These are phyloP conservation scores for Dioscorea zingiberensis DNA, from an alignment of 106 monocot species.

Conservation along the genomic window DNA sequence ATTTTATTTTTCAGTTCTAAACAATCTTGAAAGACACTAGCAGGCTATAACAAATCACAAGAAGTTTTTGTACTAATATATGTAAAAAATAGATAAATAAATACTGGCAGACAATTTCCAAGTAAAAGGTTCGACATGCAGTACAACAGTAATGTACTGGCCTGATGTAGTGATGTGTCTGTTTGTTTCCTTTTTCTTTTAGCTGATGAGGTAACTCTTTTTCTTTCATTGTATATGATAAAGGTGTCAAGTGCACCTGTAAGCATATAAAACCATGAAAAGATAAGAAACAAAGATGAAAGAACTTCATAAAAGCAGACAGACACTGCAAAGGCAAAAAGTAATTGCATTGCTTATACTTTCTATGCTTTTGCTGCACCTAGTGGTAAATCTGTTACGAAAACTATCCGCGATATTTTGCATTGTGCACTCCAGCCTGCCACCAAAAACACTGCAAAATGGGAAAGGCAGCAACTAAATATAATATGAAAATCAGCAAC, in stretches of 20 bases:
- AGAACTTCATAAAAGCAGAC: too few relatives aligned
- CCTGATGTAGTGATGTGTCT: conserved; percentile 85
- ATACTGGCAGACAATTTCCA: too few relatives aligned
- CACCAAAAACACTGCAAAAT: conserved; percentile 72
- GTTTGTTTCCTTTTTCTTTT: conserved; percentile 75
- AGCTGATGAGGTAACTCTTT: conserved; percentile 90
- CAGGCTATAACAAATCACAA: too few relatives aligned
- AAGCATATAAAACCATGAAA: conserved; percentile 4
- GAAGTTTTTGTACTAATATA: too few relatives aligned
- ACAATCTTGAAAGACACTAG: too few relatives aligned
- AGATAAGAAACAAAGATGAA: too few relatives aligned
- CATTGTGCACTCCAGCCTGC: conserved; percentile 97
- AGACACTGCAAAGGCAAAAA: not conserved
- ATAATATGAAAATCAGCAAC: too few relatives aligned
- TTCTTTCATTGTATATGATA: conserved; percentile 92
- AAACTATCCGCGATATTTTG: conserved; percentile 93
- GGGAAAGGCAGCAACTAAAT: not conserved
- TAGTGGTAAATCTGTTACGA: conserved; percentile 49
- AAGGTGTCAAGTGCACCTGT: conserved; percentile 74
- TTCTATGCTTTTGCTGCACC: conserved; percentile 52
- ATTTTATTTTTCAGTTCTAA: too few relatives aligned
- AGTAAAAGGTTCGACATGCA: not conserved
- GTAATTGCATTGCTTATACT: conserved; percentile 30
- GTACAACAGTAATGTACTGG: conserved; percentile 1
- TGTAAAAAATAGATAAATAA: too few relatives aligned